A percentile compares a stretch with the other conserved stretches of the same genome.
Conservation (phyloP, 257 asterid species). For the Striga asiatica region DNA sequence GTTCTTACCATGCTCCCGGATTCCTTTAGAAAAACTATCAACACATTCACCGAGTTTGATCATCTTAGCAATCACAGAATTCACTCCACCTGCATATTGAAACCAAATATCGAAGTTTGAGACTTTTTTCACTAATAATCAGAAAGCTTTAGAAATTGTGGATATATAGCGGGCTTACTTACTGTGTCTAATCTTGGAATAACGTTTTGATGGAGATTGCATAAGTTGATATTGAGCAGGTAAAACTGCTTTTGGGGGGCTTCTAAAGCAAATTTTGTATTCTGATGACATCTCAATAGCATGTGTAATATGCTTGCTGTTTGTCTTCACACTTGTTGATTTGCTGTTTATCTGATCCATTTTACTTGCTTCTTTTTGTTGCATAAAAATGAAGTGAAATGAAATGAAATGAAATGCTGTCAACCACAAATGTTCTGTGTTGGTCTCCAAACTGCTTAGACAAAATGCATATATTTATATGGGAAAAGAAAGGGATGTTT, state of each 20-base stretch:
- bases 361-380: background rate
- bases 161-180: background rate
- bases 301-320: background rate
- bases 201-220: slow-evolving; percentile 7
- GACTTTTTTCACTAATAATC: background rate
- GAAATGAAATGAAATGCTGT: slow-evolving; percentile 5
- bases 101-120: background rate
- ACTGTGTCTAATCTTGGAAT: slow-evolving; percentile 9
- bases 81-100: slow-evolving; percentile 25
- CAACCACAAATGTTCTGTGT: background rate
- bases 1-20: slow-evolving; percentile 26
- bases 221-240: slow-evolving; percentile 9
- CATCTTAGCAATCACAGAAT: slow-evolving; percentile 22
- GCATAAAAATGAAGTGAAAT: background rate
- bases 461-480: background rate
- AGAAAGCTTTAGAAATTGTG: background rate
- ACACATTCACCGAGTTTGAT: slow-evolving; percentile 26
- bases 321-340: background rate
- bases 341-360: slow-evolving; percentile 10
- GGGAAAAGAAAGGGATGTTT: background rate
- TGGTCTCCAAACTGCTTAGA: background rate
- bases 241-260: background rate
- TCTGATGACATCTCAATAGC: no score
- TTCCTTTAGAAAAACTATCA: slow-evolving; percentile 32
- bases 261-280: slow-evolving; percentile 1